Conservation (phyloP, 2,329 filamentous ascomycete genomes). For the Monilinia laxa region DNA sequence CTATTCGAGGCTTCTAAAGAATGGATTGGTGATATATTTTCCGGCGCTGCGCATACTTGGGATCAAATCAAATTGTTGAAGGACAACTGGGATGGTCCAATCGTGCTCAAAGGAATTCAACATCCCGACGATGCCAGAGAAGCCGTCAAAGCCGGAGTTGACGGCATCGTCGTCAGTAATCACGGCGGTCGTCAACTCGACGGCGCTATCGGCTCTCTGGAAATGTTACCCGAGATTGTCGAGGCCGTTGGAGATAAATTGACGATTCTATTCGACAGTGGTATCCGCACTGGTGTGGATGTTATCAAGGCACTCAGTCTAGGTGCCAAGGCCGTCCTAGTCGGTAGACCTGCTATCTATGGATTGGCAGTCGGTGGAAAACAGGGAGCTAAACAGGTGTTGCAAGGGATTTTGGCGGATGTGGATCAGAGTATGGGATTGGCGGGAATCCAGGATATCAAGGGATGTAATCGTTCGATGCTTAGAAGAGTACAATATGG, state of each 20-base stretch:
- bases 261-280: slow-evolving; percentile 62
- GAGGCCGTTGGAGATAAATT: slow-evolving; percentile 59
- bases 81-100: slow-evolving; percentile 61
- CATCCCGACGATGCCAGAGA: slow-evolving; percentile 50
- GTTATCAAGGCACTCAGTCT: slow-evolving; percentile 57
- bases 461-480: slow-evolving; percentile 34
- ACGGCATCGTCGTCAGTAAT: slow-evolving; percentile 57
- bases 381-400: slow-evolving; percentile 52
- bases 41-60: slow-evolving; percentile 57
- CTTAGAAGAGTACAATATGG: slow-evolving; percentile 33
- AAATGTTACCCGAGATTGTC: slow-evolving; percentile 59
- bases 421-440: slow-evolving; percentile 57
- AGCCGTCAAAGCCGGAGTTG: slow-evolving; percentile 47
- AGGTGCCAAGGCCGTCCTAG: slow-evolving; percentile 56
- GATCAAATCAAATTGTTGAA: slow-evolving; percentile 58
- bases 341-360: slow-evolving; percentile 59
- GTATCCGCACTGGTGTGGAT: slow-evolving; percentile 55
- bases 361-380: slow-evolving; percentile 55
- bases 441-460: slow-evolving; percentile 46
- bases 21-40: slow-evolving; percentile 55
- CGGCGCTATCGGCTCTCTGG: slow-evolving; percentile 53
- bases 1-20: slow-evolving; percentile 50
- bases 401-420: slow-evolving; percentile 53
- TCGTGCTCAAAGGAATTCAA: slow-evolving; percentile 60
- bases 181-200: slow-evolving; percentile 59